Evolutionary conservation across 768 basidiomycete species (phyloP).

Genomic region (Leccinum sublutescens): DNA sequence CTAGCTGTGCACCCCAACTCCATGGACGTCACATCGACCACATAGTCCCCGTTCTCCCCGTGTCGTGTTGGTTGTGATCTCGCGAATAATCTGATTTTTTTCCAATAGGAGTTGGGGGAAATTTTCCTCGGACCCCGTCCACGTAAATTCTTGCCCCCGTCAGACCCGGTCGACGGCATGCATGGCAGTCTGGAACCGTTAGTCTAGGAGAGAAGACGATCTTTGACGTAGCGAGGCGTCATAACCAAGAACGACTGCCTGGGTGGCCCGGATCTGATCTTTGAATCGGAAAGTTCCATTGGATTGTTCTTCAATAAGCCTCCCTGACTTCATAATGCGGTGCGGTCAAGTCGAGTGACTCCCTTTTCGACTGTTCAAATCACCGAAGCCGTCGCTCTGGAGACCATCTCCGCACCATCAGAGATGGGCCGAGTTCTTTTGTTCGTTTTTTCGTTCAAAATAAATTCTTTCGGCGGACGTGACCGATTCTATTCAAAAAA

Average conservation of each 20-base stretch:
- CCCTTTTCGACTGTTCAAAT: no score
- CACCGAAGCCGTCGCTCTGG: not conserved
- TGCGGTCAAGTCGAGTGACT: not conserved
- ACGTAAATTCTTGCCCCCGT: not conserved
- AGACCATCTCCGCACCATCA: not conserved
- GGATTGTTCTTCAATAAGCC: not conserved
- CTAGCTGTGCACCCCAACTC: no score
- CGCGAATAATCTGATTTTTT: no score
- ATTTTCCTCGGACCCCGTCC: not conserved
- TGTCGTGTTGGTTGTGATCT: no score
- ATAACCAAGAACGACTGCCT: not conserved
- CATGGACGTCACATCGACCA: no score
- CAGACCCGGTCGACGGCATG: not conserved
- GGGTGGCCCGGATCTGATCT: not conserved
- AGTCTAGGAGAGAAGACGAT: not conserved
- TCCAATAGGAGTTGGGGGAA: no score
- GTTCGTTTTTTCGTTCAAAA: not conserved
- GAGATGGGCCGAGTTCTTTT: not conserved
- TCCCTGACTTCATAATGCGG: not conserved
- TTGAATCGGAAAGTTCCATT: not conserved
- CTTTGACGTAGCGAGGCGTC: not conserved
- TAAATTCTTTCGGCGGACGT: not conserved
- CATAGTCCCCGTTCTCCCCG: no score
- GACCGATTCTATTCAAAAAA: not conserved
- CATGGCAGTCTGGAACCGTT: not conserved